phyloP scores from a whole-genome alignment of 495 filamentous ascomycete species.

The Penicillium cosmopolitanum region DNA sequence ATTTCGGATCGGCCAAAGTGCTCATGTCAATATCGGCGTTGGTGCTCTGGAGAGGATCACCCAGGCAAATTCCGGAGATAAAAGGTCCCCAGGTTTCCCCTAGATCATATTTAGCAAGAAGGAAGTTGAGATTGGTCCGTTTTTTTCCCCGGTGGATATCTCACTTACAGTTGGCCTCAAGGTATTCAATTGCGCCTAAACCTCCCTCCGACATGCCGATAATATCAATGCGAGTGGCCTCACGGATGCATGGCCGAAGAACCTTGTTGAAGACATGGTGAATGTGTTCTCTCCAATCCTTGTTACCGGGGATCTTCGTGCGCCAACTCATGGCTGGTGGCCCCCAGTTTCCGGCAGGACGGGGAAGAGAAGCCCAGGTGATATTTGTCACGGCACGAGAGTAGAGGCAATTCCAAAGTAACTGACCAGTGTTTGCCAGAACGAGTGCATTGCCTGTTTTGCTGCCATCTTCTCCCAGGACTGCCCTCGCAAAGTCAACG shows the following conservation, averaged over 20 bases:
- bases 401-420: slow-evolving; percentile 66
- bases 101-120: slow-evolving; percentile 18
- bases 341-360: slow-evolving; percentile 54
- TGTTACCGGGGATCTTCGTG: slow-evolving; percentile 63
- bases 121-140: neutral
- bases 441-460: slow-evolving; percentile 50
- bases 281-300: slow-evolving; percentile 57
- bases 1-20: slow-evolving; percentile 12
- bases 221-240: slow-evolving; percentile 61
- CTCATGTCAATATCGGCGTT: slow-evolving; percentile 23
- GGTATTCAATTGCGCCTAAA: slow-evolving; percentile 54
- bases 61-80: slow-evolving; percentile 39
- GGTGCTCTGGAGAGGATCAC: slow-evolving; percentile 35
- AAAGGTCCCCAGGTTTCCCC: slow-evolving; percentile 39
- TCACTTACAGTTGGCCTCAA: slow-evolving; percentile 59
- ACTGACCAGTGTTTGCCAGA: slow-evolving; percentile 72
- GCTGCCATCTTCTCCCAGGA: slow-evolving; percentile 31
- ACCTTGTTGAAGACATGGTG: slow-evolving; percentile 65
- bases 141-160: neutral
- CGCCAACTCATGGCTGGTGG: slow-evolving; percentile 34
- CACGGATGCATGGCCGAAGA: slow-evolving; percentile 43
- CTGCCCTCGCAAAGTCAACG: slow-evolving; percentile 59
- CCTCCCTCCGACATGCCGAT: slow-evolving; percentile 65
- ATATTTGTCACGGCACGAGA: slow-evolving; percentile 55
- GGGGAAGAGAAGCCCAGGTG: slow-evolving; percentile 57